phyloP scores from a whole-genome alignment of 2,329 filamentous ascomycete genomes.

The Pseudocercospora cruenta region DNA sequence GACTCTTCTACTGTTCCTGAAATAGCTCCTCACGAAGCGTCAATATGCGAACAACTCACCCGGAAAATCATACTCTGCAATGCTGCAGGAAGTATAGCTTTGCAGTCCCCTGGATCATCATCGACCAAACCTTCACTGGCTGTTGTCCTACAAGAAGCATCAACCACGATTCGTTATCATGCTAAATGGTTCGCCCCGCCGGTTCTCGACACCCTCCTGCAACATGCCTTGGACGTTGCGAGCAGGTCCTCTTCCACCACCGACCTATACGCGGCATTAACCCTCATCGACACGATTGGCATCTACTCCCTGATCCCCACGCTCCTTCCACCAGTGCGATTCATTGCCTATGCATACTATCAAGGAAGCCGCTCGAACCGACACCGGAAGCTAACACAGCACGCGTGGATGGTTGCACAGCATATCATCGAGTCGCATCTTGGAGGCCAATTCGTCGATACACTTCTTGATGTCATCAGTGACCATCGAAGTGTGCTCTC shows the following conservation, averaged over 20 bases:
- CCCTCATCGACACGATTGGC: constrained; percentile 36
- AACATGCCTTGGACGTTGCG: constrained; percentile 31
- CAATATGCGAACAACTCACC: constrained; percentile 31
- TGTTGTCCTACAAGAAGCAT: constrained; percentile 28
- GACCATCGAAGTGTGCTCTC: constrained; percentile 23
- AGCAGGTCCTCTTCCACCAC: constrained; percentile 34
- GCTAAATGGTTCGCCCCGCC: constrained; percentile 39
- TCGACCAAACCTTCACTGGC: constrained; percentile 17
- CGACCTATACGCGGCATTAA: constrained; percentile 35
- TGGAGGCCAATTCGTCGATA: constrained; percentile 31
- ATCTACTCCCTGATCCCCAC: constrained; percentile 35
- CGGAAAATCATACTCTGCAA: constrained; percentile 21
- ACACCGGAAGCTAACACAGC: constrained; percentile 32
- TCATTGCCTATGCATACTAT: constrained; percentile 38
- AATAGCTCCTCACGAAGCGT: constrained; percentile 34
- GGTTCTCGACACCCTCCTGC: constrained; percentile 30
- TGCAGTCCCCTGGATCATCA: constrained; percentile 4
- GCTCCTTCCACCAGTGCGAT: constrained; percentile 30
- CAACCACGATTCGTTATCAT: constrained; percentile 34
- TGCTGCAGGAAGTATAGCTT: constrained; percentile 1
- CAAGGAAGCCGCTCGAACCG: constrained; percentile 36
- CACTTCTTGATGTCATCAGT: constrained; percentile 32
- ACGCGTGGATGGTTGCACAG: constrained; percentile 33
- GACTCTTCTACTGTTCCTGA: constrained; percentile 11
- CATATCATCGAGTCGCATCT: constrained; percentile 38